These are phyloP conservation scores for Wallemia ichthyophaga DNA, from an alignment of 1,284 basidiomycete species.

Conservation along the genomic window DNA sequence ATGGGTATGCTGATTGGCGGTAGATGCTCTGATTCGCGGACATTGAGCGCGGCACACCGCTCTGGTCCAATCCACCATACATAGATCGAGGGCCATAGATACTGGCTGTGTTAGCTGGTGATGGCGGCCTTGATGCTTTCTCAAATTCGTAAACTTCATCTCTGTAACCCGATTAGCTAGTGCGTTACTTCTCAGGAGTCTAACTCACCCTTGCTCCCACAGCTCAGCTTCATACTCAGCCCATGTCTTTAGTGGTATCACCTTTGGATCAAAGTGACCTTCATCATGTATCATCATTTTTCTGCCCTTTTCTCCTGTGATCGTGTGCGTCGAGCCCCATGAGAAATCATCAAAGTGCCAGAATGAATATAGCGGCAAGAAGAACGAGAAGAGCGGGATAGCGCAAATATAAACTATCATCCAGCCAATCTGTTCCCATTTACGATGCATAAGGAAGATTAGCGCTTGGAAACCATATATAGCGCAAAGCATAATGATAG, in stretches of 20 bases:
- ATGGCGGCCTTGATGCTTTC: conserved; percentile 39
- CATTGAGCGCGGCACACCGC: conserved; percentile 16
- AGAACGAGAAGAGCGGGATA: conserved; percentile 68
- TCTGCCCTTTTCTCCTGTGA: conserved; percentile 79
- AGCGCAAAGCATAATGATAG: conserved; percentile 67
- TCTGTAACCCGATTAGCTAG: conserved; percentile 35
- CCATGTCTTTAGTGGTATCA: conserved; percentile 87
- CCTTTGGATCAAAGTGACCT: conserved; percentile 73
- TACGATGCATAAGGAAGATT: conserved; percentile 54
- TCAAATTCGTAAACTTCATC: conserved; percentile 19
- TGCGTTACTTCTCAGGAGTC: conserved; percentile 49
- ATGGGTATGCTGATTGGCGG: conserved; percentile 18
- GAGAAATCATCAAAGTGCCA: conserved; percentile 99
- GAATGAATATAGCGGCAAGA: conserved; percentile 86
- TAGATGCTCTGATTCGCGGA: conserved; percentile 36
- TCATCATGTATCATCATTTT: conserved; percentile 87
- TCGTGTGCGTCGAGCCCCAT: conserved; percentile 81
- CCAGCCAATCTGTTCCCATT: conserved; percentile 92
- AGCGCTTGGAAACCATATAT: conserved; percentile 75
- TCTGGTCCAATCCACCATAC: conserved; percentile 24
- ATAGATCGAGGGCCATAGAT: conserved; percentile 51
- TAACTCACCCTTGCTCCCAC: conserved; percentile 58
- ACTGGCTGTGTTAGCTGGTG: conserved; percentile 25
- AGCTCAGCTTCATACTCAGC: conserved; percentile 85
- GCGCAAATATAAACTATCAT: conserved; percentile 88